A percentile compares a stretch with the other conserved stretches of the same genome.
Conservation (phyloP, 768 basidiomycete species). For the Hygrophorus pudorinus region DNA sequence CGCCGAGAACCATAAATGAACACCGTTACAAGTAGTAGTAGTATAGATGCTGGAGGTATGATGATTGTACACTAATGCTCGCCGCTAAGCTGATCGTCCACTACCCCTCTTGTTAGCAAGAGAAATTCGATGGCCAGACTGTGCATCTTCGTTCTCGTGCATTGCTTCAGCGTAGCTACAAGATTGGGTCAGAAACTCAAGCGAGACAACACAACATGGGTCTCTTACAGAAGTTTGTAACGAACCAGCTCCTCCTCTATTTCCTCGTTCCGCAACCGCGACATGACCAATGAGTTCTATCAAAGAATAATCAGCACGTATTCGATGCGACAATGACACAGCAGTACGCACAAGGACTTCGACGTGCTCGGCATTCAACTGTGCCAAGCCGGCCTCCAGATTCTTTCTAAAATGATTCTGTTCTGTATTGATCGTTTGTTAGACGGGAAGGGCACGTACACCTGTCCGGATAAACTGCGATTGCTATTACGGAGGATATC, state of each 20-base stretch:
- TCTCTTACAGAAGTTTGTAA: constrained; percentile 85
- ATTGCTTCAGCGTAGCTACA: constrained; percentile 61
- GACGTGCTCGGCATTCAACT: constrained; percentile 78
- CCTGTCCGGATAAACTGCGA: constrained; percentile 61
- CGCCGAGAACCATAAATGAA: too few species aligned
- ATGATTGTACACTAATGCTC: not conserved
- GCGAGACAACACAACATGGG: constrained; percentile 3
- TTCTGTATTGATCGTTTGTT: not conserved
- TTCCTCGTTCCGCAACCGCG: constrained; percentile 84
- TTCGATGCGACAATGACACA: not conserved
- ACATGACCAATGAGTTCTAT: constrained; percentile 88
- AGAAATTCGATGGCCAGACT: constrained; percentile 56
- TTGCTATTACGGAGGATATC: constrained; percentile 78
- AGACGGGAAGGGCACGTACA: constrained; percentile 38
- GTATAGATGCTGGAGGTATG: too few species aligned
- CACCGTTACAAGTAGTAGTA: too few species aligned
- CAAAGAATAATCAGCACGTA: not conserved
- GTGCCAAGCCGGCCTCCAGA: constrained; percentile 69
- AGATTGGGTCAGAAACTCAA: constrained; percentile 1
- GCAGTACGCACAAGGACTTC: constrained; percentile 45
- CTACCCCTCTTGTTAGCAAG: constrained; percentile 31
- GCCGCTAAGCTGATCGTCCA: not conserved
- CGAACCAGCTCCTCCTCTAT: constrained; percentile 89
- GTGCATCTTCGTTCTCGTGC: constrained; percentile 65
- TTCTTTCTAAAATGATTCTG: constrained; percentile 44